Percentiles rank a stretch among this genome's conserved stretches.
Evolutionary conservation across 305 asterid genomes (phyloP).

Genomic region (Euphrasia arctica): DNA sequence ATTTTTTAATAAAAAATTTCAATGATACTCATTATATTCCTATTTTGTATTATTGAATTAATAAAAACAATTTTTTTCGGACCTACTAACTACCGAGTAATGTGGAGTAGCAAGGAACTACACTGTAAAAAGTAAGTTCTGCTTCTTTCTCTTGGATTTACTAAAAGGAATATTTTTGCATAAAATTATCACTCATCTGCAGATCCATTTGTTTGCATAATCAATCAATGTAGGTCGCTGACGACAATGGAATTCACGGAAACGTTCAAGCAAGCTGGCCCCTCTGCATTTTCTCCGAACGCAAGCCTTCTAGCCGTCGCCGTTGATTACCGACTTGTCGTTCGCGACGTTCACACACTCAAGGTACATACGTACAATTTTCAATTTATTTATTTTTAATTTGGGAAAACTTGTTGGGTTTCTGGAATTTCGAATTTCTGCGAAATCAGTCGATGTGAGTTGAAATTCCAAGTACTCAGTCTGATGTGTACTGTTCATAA

Average conservation of each 20-base stretch:
- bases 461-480: constrained; percentile 3
- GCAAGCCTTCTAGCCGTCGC: constrained; percentile 84
- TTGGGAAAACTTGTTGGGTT: constrained; percentile 5
- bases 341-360: constrained; percentile 86
- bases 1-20: too few relatives aligned
- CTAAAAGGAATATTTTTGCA: neutral
- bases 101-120: too few relatives aligned
- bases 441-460: constrained; percentile 5
- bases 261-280: constrained; percentile 76
- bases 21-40: too few relatives aligned
- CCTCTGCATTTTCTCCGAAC: constrained; percentile 89
- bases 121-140: too few relatives aligned
- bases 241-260: constrained; percentile 86
- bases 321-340: constrained; percentile 86
- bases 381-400: neutral
- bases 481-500: constrained; percentile 1
- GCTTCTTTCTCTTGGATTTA: too few relatives aligned
- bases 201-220: too few relatives aligned
- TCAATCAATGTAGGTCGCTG: constrained; percentile 20
- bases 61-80: too few relatives aligned
- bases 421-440: neutral
- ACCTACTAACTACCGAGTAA: too few relatives aligned
- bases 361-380: constrained; percentile 48
- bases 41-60: too few relatives aligned
- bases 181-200: too few relatives aligned